phyloP scores from a whole-genome alignment of 2,329 filamentous ascomycete genomes.

The Pestalotiopsis sp. region DNA sequence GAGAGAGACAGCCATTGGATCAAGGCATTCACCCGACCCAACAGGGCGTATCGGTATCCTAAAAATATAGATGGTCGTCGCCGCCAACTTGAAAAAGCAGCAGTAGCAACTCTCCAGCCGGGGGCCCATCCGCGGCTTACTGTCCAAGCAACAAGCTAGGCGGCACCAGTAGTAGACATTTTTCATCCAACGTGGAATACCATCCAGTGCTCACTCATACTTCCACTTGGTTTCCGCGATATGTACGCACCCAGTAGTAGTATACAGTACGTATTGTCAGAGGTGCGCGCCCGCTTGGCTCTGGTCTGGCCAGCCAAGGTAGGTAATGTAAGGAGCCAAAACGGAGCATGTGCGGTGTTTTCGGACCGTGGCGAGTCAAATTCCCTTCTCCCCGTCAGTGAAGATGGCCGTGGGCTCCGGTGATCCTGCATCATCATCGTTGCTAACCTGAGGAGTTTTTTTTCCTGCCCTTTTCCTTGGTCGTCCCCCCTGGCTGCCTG shows the following conservation, averaged over 20 bases:
- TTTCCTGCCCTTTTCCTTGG: neutral
- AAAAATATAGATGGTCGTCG: too few relatives aligned
- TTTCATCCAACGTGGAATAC: neutral
- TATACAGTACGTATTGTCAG: neutral
- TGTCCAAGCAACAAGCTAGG: neutral
- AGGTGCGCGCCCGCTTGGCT: neutral
- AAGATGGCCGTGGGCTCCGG: neutral
- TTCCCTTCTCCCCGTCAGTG: neutral
- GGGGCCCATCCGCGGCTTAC: neutral
- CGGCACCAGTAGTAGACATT: neutral
- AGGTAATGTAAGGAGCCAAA: neutral
- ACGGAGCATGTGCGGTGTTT: constrained; percentile 8
- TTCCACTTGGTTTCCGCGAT: neutral
- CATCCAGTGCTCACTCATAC: neutral
- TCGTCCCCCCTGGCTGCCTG: neutral
- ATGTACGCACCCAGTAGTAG: neutral
- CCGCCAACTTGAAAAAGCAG: too few relatives aligned
- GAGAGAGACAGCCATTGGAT: neutral
- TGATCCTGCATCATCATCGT: neutral
- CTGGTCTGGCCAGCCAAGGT: neutral
- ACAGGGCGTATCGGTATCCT: too few relatives aligned
- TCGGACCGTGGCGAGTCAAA: constrained; percentile 10
- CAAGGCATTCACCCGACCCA: too few relatives aligned
- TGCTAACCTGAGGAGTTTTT: neutral
- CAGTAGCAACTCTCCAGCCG: too few relatives aligned